Base-by-base conservation (phyloP, 495 filamentous ascomycete genomes). In the Articulospora tetracladia region DNA sequence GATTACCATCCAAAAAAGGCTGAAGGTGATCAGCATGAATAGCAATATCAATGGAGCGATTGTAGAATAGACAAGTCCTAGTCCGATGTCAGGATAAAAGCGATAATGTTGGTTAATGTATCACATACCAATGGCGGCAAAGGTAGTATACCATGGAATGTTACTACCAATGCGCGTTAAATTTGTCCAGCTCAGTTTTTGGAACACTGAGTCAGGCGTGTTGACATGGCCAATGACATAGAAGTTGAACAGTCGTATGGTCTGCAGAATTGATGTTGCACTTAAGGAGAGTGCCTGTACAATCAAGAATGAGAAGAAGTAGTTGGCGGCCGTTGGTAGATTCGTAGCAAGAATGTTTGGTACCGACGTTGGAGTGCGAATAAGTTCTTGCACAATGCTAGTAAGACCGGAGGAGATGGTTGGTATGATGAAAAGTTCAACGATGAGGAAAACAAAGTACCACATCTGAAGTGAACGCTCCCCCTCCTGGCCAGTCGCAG, bases 291-390 rank as follows among this genome's bases (percentile, higher is more conserved):
- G 87, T 86, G 57, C 97, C 73, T 54, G 92, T 91, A 73, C 95
- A 91, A 28, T 97, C 78, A 67, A 97, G 86, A 69, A 98, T 92
- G 90, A 87, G 53, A 97, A 87, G 75, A 93, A 98, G 72, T 97
- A 91, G 74, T 94, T 97, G 63, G 90, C 90, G 2, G 92, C 82
- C 57, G 79, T 84, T 13, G 93, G 93, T 20, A 97, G 74, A 62
- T 89, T 88, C 22, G 77, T 66, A 19, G 93, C 86, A 19, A 98
- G 81, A 56, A 96, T 73, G 10, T 60, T 76, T 0, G 89, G 76
- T 23, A 80, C 86, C 7, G 67, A 71, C 3, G 68, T 62, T 13
- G 93, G 92, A 6, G 88, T 63, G 0, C 82, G 27, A 51, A 82
- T 76, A 62, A 97, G 92, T 26, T 80, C 55, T 20, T 70, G 62